A percentile compares a stretch with the other conserved stretches of the same genome.
Evolutionary conservation across 768 basidiomycete species (phyloP).

Genomic region (Mrakia frigida): DNA sequence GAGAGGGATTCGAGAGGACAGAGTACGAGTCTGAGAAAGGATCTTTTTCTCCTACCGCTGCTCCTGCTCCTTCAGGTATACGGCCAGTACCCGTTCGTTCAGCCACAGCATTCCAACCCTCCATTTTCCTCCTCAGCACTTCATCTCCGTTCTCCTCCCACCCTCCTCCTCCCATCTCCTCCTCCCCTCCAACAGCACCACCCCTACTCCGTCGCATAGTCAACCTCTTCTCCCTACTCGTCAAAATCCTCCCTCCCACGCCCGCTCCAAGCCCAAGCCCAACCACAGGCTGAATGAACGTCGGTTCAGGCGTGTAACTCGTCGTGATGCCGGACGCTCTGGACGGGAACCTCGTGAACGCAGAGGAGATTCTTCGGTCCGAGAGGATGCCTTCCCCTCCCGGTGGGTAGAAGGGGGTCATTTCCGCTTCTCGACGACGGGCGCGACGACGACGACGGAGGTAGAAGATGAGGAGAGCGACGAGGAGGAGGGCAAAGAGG

Average conservation of each 20-base stretch:
- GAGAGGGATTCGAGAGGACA: no score
- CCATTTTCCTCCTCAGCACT: constrained; percentile 9
- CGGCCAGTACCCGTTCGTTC: no score
- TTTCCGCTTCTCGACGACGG: not conserved
- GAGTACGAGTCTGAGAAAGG: no score
- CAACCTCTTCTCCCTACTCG: not conserved
- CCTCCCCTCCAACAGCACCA: not conserved
- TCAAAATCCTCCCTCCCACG: not conserved
- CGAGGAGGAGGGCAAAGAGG: not conserved
- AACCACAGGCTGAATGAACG: not conserved
- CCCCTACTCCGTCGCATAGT: not conserved
- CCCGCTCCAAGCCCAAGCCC: not conserved
- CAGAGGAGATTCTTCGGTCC: not conserved
- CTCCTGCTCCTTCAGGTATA: no score
- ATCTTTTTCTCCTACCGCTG: no score
- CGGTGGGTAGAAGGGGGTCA: not conserved
- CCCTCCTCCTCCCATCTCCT: not conserved
- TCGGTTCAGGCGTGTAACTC: not conserved
- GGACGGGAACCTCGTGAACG: not conserved
- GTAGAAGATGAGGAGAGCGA: not conserved
- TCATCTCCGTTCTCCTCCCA: constrained; percentile 2
- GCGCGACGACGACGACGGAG: constrained; percentile 1
- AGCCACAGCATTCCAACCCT: not conserved
- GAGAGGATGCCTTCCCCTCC: constrained; percentile 4
- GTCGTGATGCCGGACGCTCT: not conserved